Percentiles rank a stretch among this genome's conserved stretches.
Conservation (phyloP, 2,329 filamentous ascomycete genomes). For the Dothistroma pini region DNA sequence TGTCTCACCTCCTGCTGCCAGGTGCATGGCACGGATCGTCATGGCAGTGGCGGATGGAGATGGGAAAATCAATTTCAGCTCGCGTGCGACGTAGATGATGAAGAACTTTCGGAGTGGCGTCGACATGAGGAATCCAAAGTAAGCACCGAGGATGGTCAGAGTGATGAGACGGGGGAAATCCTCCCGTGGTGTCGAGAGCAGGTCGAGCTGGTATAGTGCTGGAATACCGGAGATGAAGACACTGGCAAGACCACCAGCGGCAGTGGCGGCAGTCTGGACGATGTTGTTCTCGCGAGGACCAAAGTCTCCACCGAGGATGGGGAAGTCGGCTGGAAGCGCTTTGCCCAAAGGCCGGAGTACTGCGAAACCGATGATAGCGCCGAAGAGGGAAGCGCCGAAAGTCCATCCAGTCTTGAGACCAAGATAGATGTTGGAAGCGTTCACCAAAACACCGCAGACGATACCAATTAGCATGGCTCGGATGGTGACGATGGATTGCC, state of each 20-base stretch:
- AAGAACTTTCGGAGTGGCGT: constrained; percentile 57
- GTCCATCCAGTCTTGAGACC: constrained; percentile 50
- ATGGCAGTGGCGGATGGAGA: constrained; percentile 58
- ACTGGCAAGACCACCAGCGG: constrained; percentile 55
- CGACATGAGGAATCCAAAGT: constrained; percentile 57
- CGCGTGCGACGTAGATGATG: constrained; percentile 61
- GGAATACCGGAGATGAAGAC: constrained; percentile 60
- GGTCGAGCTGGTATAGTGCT: constrained; percentile 56
- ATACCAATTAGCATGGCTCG: constrained; percentile 55
- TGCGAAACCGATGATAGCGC: constrained; percentile 58
- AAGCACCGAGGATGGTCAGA: constrained; percentile 59
- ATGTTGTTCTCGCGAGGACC: constrained; percentile 62
- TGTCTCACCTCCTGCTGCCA: constrained; percentile 49
- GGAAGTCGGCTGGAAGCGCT: constrained; percentile 46
- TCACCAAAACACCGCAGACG: constrained; percentile 56
- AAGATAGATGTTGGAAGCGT: constrained; percentile 61
- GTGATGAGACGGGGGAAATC: constrained; percentile 59
- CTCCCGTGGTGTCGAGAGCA: constrained; percentile 49
- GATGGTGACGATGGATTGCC: constrained; percentile 51
- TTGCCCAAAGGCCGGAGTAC: constrained; percentile 55
- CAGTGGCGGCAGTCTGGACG: constrained; percentile 57
- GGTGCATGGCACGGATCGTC: constrained; percentile 62
- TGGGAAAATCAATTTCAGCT: constrained; percentile 59
- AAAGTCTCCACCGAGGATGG: constrained; percentile 53
- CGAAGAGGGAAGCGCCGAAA: constrained; percentile 37